Percentiles rank a stretch among this genome's conserved stretches.
These are phyloP conservation scores for Eucalyptus tenuipes DNA, from an alignment of 345 rosid genomes.

Conservation along the genomic window DNA sequence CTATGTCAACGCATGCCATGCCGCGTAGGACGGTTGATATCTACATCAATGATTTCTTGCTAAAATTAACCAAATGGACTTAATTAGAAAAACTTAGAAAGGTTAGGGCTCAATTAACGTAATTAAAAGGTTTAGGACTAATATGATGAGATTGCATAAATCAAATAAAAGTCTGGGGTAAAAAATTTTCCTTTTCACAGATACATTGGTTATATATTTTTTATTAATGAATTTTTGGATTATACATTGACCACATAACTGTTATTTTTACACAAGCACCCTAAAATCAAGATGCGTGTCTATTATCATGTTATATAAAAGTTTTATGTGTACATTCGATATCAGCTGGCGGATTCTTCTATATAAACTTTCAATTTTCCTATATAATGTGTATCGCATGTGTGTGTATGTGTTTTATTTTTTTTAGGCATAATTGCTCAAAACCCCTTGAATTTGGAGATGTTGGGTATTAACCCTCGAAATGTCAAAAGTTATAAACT, in stretches of 20 bases:
- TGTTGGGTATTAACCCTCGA: not conserved
- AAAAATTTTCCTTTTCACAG: not conserved
- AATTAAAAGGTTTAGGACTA: no score
- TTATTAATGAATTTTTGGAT: not conserved
- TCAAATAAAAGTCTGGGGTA: not conserved
- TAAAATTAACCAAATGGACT: no score
- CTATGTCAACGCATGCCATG: accelerated
- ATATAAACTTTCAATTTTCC: not conserved
- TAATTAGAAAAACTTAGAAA: no score
- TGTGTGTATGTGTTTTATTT: not conserved
- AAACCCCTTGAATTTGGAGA: not conserved
- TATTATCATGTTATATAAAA: not conserved
- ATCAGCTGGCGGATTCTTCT: not conserved
- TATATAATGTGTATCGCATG: not conserved
- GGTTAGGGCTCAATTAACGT: accelerated
- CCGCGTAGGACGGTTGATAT: accelerated
- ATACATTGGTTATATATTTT: not conserved
- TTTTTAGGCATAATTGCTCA: not conserved
- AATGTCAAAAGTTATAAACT: not conserved
- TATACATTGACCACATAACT: not conserved
- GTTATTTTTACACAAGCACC: not conserved
- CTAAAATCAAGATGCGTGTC: not conserved
- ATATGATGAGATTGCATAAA: not conserved
- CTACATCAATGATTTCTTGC: accelerated
- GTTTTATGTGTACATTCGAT: not conserved